These are phyloP conservation scores for Penicillium rolfsii DNA, from an alignment of 2,329 filamentous ascomycete species.

Conservation along the genomic window DNA sequence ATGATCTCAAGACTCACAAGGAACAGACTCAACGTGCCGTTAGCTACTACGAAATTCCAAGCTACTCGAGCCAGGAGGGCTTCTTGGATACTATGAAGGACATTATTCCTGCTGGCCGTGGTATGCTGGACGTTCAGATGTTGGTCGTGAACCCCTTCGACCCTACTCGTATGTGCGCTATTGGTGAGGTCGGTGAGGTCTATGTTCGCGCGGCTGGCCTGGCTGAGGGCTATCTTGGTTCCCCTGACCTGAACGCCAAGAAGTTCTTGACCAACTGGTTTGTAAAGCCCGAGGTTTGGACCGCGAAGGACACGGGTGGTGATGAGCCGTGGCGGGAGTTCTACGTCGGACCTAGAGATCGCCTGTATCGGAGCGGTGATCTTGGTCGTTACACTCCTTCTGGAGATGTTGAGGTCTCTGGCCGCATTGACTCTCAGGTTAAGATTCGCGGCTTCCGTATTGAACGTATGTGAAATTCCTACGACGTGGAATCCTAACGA, in stretches of 20 bases:
- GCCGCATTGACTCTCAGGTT: constrained; percentile 83
- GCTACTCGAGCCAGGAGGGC: constrained; percentile 63
- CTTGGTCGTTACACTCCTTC: constrained; percentile 73
- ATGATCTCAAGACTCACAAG: background rate
- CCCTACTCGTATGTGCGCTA: constrained; percentile 69
- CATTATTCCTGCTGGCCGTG: constrained; percentile 78
- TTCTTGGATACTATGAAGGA: constrained; percentile 70
- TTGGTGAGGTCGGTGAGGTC: constrained; percentile 84
- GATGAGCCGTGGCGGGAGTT: constrained; percentile 75
- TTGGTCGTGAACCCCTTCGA: constrained; percentile 76
- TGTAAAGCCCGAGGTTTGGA: constrained; percentile 71
- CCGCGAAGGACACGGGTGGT: constrained; percentile 60
- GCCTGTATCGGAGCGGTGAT: constrained; percentile 86
- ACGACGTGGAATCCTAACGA: background rate
- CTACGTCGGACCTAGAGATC: constrained; percentile 80
- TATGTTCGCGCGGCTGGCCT: constrained; percentile 81
- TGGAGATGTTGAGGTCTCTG: constrained; percentile 76
- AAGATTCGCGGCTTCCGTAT: constrained; percentile 97
- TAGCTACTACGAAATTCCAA: constrained; percentile 79
- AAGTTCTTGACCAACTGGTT: constrained; percentile 92
- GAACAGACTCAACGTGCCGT: constrained; percentile 70
- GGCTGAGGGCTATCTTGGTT: constrained; percentile 76
- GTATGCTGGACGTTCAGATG: constrained; percentile 88
- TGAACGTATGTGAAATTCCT: constrained; percentile 55
- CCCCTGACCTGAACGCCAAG: constrained; percentile 63